Evolutionary conservation across 345 rosid genomes (phyloP).

Genomic region (Syzygium oleosum): DNA sequence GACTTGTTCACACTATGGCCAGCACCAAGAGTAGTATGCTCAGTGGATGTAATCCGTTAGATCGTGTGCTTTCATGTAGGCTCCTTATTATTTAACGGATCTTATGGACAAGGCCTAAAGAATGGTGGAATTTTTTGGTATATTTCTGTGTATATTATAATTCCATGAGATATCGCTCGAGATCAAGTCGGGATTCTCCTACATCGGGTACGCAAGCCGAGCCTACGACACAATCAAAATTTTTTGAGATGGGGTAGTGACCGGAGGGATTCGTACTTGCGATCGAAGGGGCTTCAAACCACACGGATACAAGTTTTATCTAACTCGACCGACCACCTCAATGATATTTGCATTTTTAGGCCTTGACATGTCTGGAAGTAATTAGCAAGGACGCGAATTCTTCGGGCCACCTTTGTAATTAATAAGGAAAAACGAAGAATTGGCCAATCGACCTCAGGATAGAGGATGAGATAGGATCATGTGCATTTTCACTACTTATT

Average conservation of each 20-base stretch:
- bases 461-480: background rate
- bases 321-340: accelerated
- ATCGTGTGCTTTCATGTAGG: too few species aligned
- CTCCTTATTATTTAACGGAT: too few species aligned
- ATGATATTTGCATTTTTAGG: too few species aligned
- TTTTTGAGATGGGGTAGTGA: background rate
- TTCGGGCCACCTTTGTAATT: background rate
- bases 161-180: background rate
- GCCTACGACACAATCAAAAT: background rate
- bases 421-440: accelerated
- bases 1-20: too few species aligned
- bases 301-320: too few species aligned
- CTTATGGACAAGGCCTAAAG: too few species aligned
- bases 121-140: too few species aligned
- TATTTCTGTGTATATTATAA: too few species aligned
- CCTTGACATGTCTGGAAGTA: accelerated
- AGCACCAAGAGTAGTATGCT: too few species aligned
- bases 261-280: background rate
- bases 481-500: background rate
- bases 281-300: accelerated
- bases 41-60: too few species aligned
- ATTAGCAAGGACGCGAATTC: background rate
- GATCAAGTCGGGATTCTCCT: background rate
- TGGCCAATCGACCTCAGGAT: background rate
- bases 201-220: background rate